phyloP scores from a whole-genome alignment of 306 rosid species.

The Prunus salicina region DNA sequence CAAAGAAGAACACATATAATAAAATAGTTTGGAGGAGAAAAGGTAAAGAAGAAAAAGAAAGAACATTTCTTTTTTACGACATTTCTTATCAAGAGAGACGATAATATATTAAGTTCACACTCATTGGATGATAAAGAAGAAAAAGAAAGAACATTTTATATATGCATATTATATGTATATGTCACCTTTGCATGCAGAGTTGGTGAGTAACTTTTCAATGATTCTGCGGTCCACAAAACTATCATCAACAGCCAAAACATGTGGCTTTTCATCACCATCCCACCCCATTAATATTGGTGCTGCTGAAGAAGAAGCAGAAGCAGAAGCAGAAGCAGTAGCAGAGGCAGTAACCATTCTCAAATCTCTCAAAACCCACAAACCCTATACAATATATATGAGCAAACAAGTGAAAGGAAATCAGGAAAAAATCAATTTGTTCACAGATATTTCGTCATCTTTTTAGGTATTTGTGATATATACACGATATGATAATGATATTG shows the following conservation, averaged over 20 bases:
- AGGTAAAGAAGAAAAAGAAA: too few species aligned
- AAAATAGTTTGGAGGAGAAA: too few species aligned
- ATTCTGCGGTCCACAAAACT: slow-evolving; percentile 25
- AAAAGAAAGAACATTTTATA: too few species aligned
- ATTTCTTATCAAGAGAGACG: accelerated
- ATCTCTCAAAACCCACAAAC: background rate
- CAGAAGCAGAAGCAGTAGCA: background rate
- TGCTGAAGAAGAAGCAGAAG: background rate
- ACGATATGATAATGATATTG: background rate
- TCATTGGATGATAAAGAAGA: accelerated
- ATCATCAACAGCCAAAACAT: slow-evolving; percentile 34
- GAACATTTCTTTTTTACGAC: too few species aligned
- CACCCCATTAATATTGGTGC: background rate
- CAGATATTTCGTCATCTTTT: slow-evolving; percentile 7
- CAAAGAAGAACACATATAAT: too few species aligned
- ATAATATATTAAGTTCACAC: too few species aligned
- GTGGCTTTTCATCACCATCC: slow-evolving; percentile 13
- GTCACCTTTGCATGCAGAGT: slow-evolving; percentile 27
- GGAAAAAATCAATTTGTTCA: slow-evolving; percentile 9
- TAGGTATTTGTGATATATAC: slow-evolving; percentile 1
- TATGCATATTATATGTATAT: too few species aligned
- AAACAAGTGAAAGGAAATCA: background rate
- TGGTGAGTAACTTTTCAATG: slow-evolving; percentile 24
- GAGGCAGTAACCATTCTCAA: too few species aligned
- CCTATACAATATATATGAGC: too few species aligned